Conservation (phyloP, 1,284 basidiomycete species). For the Marasmius tenuissimus region DNA sequence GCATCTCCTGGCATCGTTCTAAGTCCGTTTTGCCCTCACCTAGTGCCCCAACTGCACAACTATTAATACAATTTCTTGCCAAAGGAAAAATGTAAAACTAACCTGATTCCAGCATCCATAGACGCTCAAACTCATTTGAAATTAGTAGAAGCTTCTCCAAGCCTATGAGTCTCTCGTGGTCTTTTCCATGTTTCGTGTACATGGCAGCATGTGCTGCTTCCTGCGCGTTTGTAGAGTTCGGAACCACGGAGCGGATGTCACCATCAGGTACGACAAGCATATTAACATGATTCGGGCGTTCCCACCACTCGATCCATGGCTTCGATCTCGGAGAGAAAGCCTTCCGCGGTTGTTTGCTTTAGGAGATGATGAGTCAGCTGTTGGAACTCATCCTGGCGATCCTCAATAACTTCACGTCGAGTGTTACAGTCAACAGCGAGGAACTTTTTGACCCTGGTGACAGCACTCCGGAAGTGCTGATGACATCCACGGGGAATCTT, state of each 20-base stretch:
- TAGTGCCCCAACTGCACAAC: neutral
- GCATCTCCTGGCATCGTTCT: neutral
- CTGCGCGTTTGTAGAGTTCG: neutral
- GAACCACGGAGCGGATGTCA: neutral
- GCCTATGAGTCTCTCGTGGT: neutral
- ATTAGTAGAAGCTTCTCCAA: neutral
- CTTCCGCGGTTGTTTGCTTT: neutral
- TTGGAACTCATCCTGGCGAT: neutral
- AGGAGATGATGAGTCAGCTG: neutral
- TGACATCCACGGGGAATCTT: neutral
- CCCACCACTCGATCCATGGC: neutral
- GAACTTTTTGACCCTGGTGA: neutral
- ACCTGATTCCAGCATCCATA: neutral
- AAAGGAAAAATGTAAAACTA: neutral
- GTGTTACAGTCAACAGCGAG: neutral
- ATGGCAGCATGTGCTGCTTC: neutral
- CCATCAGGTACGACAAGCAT: neutral
- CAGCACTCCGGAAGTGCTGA: neutral
- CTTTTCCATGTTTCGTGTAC: neutral
- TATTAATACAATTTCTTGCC: neutral
- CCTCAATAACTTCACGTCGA: too few relatives aligned
- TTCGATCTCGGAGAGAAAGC: neutral
- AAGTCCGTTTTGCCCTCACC: neutral
- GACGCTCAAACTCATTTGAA: neutral
- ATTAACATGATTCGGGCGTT: neutral